These are phyloP conservation scores for Erodium texanum DNA, from an alignment of 441 rosid species.

Conservation along the genomic window DNA sequence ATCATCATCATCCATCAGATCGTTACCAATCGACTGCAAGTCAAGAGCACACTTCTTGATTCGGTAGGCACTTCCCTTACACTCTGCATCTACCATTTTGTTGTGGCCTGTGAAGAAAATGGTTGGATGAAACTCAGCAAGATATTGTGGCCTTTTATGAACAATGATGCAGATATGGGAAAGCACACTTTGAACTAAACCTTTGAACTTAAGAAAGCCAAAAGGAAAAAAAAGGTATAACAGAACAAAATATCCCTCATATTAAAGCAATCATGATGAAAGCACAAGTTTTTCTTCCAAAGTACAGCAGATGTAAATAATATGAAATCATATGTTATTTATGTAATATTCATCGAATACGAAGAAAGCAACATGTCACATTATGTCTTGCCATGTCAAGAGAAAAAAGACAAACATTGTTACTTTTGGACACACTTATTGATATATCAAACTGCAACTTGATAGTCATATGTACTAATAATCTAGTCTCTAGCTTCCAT, in stretches of 20 bases:
- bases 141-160: no score
- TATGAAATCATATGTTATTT: background rate
- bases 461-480: background rate
- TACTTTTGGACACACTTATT: background rate
- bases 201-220: background rate
- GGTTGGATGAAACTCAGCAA: no score
- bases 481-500: no score
- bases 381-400: background rate
- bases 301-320: background rate
- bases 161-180: no score
- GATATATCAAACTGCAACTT: background rate
- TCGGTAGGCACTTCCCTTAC: background rate
- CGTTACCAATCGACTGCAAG: slow-evolving; percentile 2
- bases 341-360: background rate
- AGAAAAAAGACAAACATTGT: background rate
- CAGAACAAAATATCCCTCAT: background rate
- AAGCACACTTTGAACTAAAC: background rate
- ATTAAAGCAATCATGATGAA: background rate
- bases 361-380: background rate
- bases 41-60: slow-evolving; percentile 9
- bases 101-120: background rate
- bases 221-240: background rate
- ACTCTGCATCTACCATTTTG: slow-evolving; percentile 6
- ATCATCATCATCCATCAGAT: slow-evolving; percentile 6
- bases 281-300: background rate